Base-by-base conservation (phyloP, 768 basidiomycete species). In the Phylloporus scabripes region DNA sequence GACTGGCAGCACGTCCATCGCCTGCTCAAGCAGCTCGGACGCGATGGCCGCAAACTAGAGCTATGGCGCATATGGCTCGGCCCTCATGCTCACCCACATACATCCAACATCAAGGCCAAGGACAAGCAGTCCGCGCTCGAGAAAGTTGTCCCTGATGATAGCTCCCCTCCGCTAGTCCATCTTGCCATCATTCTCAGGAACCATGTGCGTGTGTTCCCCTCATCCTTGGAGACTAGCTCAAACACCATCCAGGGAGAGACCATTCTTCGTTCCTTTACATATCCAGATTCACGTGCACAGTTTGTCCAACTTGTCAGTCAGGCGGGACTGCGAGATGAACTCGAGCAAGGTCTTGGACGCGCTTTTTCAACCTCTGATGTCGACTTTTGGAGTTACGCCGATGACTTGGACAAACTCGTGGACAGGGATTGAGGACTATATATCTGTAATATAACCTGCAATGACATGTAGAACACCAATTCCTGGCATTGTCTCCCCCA, bases 1-100 rank as follows among this genome's bases (percentile, higher is more conserved):
- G 81, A 88, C 52, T 90, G 87, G 86, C 65, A 71, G 3, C 69
- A 78, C 42, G 80, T 80, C 56, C 78, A 69, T 45, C 50, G 59
- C 12, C 62, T 82, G 31, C 74, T 89, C 74, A 74, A 69, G 55
- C 63, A 59, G 0, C 70, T 82, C 29, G 77, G 74, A 24, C 71
- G 77, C 41, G 89, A 92, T 56, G 87, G 90, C 7, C 75, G 77
- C 49, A 87, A 81, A 62, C 71, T 92, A 14, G 89, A 91, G 47
- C 61, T 87, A 10, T 92, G 90, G 89, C 73, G 70, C 49, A 60
- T 70, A 32, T 92, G 90, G 89, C 73, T 92, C 12, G 75, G 70
- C 1, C 68, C 74, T 34, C 60, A 70, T 51, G 54, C 58, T 14
- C 46, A 50, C 33, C 55, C 34, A 4, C 31, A n/a, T 42, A 8